Base-by-base conservation (phyloP, 768 basidiomycete species). In the Rhodosporidiobolus sp. region DNA sequence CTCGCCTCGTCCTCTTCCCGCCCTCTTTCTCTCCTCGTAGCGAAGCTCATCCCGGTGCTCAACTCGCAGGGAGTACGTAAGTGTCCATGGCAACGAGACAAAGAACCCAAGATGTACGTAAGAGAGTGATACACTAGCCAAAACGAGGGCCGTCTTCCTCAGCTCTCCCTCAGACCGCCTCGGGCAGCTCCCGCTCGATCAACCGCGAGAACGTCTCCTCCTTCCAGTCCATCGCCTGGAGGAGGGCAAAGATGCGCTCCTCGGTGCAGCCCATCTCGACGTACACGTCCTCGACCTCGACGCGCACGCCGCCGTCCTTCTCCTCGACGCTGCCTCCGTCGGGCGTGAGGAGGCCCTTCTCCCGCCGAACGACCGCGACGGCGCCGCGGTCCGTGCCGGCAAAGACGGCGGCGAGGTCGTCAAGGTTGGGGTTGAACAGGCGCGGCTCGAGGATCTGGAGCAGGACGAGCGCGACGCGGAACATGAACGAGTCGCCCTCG, bases 401-500 rank as follows among this genome's bases (percentile, higher is more conserved):
- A 35, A 78, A 78, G 20, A 94, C 84, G n/a, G 91, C 83, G 56
- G 90, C 89, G 53, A 94, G 79, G 30, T 94, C 84, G 77, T 92
- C 91, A 64, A 84, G 85, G 69, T 94, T 91, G 0, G 93, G 93
- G 80, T 93, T 94, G 82, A 94, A 94, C 38, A 95, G 82, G 3
- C 93, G 86, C 9, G 90, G 86, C 80, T 95, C 92, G 11, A 94
- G 83, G 17, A 92, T 87, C 2, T 88, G 89, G 8, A 95, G 84
- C 20, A 94, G 86, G 1, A 86, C 91, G n/a, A 95, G 85, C 0
- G 90, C 86, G 19, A 88, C 88, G 34, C 92, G 90, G 80, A 90
- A 94, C 35, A 93, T 81, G 81, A 95, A 94, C 1, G 93, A 86
- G 78, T 95, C 93, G 16, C 93, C 93, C 80, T 95, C 93, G 12